Base-by-base conservation (phyloP, 1,284 basidiomycete species). In the Rhodotorula sp. region DNA sequence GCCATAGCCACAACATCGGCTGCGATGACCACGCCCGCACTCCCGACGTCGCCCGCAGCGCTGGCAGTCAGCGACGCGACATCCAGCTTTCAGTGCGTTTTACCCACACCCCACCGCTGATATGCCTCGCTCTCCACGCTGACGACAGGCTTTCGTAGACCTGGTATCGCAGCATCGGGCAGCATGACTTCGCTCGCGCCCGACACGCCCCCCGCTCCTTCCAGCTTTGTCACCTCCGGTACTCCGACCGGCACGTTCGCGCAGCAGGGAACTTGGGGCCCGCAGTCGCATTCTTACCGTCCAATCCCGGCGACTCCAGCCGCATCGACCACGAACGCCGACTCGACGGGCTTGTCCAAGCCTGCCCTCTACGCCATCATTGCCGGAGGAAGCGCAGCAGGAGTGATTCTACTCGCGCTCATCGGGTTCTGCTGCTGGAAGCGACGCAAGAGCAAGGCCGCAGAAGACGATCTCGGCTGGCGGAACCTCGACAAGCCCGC, bases 401-500 rank as follows among this genome's bases (percentile, higher is more conserved):
- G 49, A 19, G 49, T 70, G 14, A 26, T 61, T 16, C 31, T 75
- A 14, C n/a, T 70, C 8, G 63, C 59, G 5, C 48, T 70, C 10
- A 38, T 75, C 54, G 66, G 60, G 14, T 68, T 60, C 28, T 75
- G 73, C 54, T 75, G 68, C 62, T 72, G 71, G 68, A 72, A 72
- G 61, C n/a, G 52, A 48, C 62, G 60, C 31, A 70, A 73, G 66
- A 55, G n/a, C 21, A 68, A 69, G 62, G 67, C 57, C 16, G 67
- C 70, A 58, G 67, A 69, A 26, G 69, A 64, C 34, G 65, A 69
- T 34, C 59, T 60, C 28, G 58, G 56, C 15, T 69, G 69, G 67
- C 62, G 54, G 49, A 67, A 64, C 57, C 38, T 70, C n/a, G 57
- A 64, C 19, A 66, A 65, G 21, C 21, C 50, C 4, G 54, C n/a